phyloP scores from a whole-genome alignment of 495 filamentous ascomycete species.

The Aspergillus funiculosus region DNA sequence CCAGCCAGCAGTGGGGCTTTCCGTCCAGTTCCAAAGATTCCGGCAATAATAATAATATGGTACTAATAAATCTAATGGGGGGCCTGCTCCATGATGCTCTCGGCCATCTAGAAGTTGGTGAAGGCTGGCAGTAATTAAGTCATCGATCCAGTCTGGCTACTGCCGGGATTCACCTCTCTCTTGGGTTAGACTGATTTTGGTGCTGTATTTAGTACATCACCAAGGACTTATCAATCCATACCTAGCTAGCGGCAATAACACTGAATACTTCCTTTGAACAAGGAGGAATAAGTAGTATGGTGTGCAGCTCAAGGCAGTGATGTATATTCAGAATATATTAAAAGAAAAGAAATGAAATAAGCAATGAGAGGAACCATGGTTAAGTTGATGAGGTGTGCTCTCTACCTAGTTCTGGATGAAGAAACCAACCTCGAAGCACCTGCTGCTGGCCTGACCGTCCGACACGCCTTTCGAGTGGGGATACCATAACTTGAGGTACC shows the following conservation, averaged over 20 bases:
- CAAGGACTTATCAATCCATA: not conserved
- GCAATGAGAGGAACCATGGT: no score
- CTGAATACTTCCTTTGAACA: no score
- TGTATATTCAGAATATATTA: no score
- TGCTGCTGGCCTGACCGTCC: not conserved
- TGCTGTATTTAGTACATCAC: conserved; percentile 1
- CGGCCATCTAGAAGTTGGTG: not conserved
- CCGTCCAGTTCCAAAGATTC: conserved; percentile 20
- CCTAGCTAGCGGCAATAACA: no score
- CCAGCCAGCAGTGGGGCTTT: conserved; percentile 18
- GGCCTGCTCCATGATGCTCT: conserved; percentile 5
- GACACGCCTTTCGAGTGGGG: conserved; percentile 4
- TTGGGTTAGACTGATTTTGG: conserved; percentile 17
- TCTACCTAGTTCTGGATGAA: no score
- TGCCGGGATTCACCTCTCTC: conserved; percentile 8
- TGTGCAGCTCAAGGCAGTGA: no score
- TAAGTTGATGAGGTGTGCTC: no score
- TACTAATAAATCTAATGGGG: no score
- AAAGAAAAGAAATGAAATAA: no score
- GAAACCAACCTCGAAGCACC: no score
- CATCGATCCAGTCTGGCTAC: conserved; percentile 7
- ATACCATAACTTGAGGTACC: not conserved
- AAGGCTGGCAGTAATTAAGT: conserved; percentile 6
- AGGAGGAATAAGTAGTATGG: no score
- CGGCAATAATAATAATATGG: no score